Conservation (phyloP, 768 basidiomycete genomes). For the Pisolithus marmoratus region DNA sequence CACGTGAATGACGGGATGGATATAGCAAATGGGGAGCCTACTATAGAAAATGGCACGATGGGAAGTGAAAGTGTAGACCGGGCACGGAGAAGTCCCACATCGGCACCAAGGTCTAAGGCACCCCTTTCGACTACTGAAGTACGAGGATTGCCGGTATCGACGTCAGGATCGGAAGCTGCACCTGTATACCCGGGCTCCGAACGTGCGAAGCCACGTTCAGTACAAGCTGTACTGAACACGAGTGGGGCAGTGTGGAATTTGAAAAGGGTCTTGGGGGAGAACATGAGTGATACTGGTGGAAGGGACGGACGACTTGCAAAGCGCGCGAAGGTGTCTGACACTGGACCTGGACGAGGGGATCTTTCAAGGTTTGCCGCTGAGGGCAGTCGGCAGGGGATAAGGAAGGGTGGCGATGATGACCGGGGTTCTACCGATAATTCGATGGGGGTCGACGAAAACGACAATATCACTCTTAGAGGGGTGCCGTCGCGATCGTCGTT, state of each 20-base stretch:
- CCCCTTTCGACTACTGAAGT: too few species aligned
- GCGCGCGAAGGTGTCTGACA: constrained; percentile 25
- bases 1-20: too few species aligned
- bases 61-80: too few species aligned
- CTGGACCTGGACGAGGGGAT: constrained; percentile 8
- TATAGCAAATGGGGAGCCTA: too few species aligned
- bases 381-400: background rate
- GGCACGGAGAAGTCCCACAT: background rate
- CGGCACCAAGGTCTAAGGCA: background rate
- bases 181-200: background rate
- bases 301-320: constrained; percentile 24
- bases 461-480: constrained; percentile 7
- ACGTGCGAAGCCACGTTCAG: constrained; percentile 17
- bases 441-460: constrained; percentile 9
- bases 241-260: constrained; percentile 46
- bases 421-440: background rate
- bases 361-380: constrained; percentile 2
- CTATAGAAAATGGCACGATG: background rate
- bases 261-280: constrained; percentile 10
- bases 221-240: constrained; percentile 47
- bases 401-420: constrained; percentile 12
- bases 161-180: too few species aligned
- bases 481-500: too few species aligned
- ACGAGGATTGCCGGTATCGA: too few species aligned
- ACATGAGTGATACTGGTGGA: constrained; percentile 9